Evolutionary conservation across 1,284 basidiomycete genomes (phyloP).

Genomic region (Leccinum fallax): DNA sequence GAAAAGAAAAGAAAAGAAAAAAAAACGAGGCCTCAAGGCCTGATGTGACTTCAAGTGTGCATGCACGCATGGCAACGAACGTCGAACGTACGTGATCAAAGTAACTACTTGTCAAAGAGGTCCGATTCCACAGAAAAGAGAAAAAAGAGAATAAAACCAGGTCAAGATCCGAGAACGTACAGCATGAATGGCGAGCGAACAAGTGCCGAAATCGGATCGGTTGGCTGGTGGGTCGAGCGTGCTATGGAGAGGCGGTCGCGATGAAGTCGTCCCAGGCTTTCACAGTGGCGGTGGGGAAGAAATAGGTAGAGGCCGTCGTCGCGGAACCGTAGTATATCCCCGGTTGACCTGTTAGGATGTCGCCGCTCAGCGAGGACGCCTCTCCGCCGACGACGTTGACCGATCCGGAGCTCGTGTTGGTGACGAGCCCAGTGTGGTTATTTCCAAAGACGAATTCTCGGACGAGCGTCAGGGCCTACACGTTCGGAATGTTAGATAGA

Average conservation of each 20-base stretch:
- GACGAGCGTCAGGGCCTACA: slow-evolving; percentile 58
- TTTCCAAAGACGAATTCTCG: slow-evolving; percentile 61
- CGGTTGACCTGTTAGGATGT: slow-evolving; percentile 52
- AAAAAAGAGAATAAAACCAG: neutral
- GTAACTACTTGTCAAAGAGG: neutral
- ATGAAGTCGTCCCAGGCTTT: slow-evolving; percentile 57
- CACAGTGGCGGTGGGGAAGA: slow-evolving; percentile 54
- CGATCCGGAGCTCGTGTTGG: slow-evolving; percentile 20
- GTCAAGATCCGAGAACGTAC: neutral
- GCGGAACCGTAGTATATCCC: slow-evolving; percentile 55
- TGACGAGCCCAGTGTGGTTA: slow-evolving; percentile 54
- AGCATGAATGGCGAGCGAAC: neutral
- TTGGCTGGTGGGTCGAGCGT: neutral
- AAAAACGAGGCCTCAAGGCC: neutral
- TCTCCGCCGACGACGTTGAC: slow-evolving; percentile 59
- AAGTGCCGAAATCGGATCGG: neutral
- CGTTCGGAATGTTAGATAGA: neutral
- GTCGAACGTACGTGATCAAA: neutral
- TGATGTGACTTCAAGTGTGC: neutral
- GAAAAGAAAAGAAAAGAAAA: neutral
- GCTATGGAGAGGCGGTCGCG: slow-evolving; percentile 14
- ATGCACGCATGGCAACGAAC: neutral
- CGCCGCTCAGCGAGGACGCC: slow-evolving; percentile 42
- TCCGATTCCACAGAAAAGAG: neutral
- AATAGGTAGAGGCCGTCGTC: slow-evolving; percentile 50